Conservation (phyloP, 352 stramenopile species). For the Pythium chondricola region DNA sequence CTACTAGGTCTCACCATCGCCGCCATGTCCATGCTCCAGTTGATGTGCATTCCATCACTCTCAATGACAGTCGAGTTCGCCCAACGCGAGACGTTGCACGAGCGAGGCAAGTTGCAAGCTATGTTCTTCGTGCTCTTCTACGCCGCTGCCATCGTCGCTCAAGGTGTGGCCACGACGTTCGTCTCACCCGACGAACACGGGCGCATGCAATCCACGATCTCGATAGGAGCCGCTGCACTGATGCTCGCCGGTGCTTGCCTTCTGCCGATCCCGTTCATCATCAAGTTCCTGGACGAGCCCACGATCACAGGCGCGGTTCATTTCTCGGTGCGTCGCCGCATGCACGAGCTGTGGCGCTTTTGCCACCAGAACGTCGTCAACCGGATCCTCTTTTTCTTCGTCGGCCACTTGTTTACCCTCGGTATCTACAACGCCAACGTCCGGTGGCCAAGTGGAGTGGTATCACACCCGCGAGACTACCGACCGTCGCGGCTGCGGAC, state of each 20-base stretch:
- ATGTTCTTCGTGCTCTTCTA: constrained; percentile 43
- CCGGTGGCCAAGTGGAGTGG: constrained; percentile 29
- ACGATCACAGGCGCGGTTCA: not conserved
- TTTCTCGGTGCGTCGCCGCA: constrained; percentile 19
- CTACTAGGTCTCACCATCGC: constrained; percentile 25
- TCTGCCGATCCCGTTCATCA: constrained; percentile 26
- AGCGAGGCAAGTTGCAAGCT: constrained; percentile 39
- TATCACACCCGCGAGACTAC: constrained; percentile 15
- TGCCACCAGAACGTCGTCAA: constrained; percentile 48
- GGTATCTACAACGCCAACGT: constrained; percentile 31
- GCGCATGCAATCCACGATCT: constrained; percentile 16
- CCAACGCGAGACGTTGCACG: constrained; percentile 39
- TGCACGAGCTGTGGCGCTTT: constrained; percentile 42
- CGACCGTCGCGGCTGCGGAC: constrained; percentile 22
- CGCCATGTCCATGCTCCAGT: constrained; percentile 25
- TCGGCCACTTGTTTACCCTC: constrained; percentile 31
- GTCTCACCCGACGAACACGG: constrained; percentile 17
- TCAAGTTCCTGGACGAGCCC: constrained; percentile 33
- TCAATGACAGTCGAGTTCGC: constrained; percentile 43
- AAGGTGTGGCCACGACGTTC: constrained; percentile 23
- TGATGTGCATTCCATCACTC: constrained; percentile 35
- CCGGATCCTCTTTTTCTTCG: constrained; percentile 44
- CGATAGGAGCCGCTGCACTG: constrained; percentile 15
- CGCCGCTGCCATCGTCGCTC: constrained; percentile 16
- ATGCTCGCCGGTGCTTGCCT: constrained; percentile 16